Conservation (phyloP, 257 asterid genomes). For the Ocimum tenuiflorum region DNA sequence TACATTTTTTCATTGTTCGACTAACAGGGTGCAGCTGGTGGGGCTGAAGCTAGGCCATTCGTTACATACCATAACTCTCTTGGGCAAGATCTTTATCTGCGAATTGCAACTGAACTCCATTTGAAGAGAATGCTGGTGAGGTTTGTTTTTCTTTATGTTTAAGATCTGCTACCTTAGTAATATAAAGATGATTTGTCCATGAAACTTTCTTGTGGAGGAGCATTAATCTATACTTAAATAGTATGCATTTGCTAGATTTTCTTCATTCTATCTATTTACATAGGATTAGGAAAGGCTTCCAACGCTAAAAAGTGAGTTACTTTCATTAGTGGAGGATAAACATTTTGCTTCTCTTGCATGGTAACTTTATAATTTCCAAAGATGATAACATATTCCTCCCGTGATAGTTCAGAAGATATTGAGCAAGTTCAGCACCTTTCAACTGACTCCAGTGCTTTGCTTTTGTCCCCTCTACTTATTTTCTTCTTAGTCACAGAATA, state of each 20-base stretch:
- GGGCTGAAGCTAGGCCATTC: constrained; percentile 99
- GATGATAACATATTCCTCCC: background rate
- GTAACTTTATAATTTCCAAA: background rate
- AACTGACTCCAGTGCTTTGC: background rate
- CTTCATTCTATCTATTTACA: background rate
- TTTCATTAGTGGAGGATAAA: background rate
- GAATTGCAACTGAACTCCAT: constrained; percentile 98
- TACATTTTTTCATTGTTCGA: constrained; percentile 22
- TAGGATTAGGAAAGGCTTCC: background rate
- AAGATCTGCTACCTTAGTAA: background rate
- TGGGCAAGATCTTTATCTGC: constrained; percentile 91
- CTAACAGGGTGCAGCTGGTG: constrained; percentile 94
- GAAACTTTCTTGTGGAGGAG: background rate
- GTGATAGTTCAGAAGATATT: background rate
- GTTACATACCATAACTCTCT: constrained; percentile 93
- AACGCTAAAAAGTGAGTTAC: background rate
- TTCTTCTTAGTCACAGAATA: background rate
- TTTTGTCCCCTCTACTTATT: background rate
- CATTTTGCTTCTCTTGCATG: background rate
- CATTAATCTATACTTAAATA: constrained; percentile 1
- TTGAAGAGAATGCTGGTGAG: constrained; percentile 97
- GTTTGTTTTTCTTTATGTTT: constrained; percentile 1
- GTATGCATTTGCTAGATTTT: background rate
- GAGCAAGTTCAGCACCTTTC: background rate
- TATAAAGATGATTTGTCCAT: background rate